Conservation (phyloP, 2,329 filamentous ascomycete species). For the Fusarium sp. region DNA sequence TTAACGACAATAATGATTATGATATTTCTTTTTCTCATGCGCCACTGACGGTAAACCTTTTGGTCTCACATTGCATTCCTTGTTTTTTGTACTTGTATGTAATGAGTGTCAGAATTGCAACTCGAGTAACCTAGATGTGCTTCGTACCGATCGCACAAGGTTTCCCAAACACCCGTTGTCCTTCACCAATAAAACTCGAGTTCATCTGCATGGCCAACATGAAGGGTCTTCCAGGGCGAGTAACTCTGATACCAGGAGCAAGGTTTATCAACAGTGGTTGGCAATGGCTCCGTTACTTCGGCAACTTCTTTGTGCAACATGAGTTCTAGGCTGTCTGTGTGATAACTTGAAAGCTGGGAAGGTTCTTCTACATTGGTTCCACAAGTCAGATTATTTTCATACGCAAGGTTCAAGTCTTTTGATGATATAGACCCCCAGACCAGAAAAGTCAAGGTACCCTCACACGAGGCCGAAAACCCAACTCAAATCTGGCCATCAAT, state of each 20-base stretch:
- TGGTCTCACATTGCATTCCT: not conserved
- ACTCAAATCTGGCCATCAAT: not conserved
- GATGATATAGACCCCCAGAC: not conserved
- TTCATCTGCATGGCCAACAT: not conserved
- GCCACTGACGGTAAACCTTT: conserved; percentile 9
- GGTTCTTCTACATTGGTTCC: too few species aligned
- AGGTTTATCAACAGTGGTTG: not conserved
- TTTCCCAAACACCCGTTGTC: not conserved
- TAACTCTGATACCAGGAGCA: not conserved
- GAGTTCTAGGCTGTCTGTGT: not conserved
- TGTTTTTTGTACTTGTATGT: not conserved
- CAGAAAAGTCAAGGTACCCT: not conserved
- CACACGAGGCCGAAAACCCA: not conserved
- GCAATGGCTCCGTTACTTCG: too few species aligned
- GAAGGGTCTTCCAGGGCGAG: not conserved
- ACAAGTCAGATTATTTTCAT: too few species aligned
- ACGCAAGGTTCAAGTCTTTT: not conserved
- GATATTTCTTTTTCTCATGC: conserved; percentile 33
- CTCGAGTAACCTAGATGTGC: not conserved
- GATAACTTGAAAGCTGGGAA: not conserved
- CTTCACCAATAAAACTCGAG: not conserved
- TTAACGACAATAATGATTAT: conserved; percentile 49
- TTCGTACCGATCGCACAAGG: not conserved
- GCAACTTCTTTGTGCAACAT: not conserved
- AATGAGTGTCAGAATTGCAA: conserved; percentile 6